Evolutionary conservation across 2,329 filamentous ascomycete species (phyloP).

Genomic region (Beauveria brongniartii): DNA sequence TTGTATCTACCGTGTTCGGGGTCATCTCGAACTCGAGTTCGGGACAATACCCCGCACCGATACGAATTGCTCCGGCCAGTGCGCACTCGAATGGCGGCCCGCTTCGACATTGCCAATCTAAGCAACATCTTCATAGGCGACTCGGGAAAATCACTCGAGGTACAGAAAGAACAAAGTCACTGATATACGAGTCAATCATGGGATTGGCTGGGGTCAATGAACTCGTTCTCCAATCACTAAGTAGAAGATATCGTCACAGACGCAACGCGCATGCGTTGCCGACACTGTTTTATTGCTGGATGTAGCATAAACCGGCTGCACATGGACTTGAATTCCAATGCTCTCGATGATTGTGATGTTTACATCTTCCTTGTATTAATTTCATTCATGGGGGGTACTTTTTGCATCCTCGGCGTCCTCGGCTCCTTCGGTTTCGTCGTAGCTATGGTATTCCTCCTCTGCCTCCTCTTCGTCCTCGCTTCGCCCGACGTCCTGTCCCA

Average conservation of each 20-base stretch:
- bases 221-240: no score
- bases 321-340: background rate
- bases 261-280: no score
- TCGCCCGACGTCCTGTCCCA: slow-evolving; percentile 38
- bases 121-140: no score
- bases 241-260: no score
- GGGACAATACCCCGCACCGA: background rate
- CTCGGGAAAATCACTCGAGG: no score
- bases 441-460: slow-evolving; percentile 16
- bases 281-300: no score
- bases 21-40: background rate
- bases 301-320: background rate
- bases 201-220: no score
- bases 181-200: no score
- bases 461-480: slow-evolving; percentile 29
- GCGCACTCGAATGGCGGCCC: background rate
- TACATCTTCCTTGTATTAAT: background rate
- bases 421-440: slow-evolving; percentile 15
- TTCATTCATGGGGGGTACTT: slow-evolving; percentile 11
- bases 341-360: background rate
- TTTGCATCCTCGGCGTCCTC: slow-evolving; percentile 11
- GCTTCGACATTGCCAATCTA: background rate
- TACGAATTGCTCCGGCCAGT: background rate
- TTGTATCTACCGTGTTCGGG: background rate
- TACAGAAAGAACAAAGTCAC: no score